phyloP scores from a whole-genome alignment of 2,329 filamentous ascomycete species.

The Talaromyces sp. region DNA sequence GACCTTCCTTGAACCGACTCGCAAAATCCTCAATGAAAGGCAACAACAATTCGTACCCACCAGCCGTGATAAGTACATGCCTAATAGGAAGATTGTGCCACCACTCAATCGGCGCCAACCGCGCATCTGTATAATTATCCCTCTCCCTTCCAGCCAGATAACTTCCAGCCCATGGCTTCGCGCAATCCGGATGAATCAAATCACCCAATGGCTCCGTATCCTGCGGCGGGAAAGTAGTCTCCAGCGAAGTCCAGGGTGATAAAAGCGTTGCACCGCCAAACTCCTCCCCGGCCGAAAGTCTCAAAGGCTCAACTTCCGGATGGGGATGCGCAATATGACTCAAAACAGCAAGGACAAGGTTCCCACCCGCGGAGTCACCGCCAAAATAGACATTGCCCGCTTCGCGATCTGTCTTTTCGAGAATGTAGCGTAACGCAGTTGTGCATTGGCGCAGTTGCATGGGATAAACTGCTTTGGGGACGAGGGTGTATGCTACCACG shows the following conservation, averaged over 20 bases:
- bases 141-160: conserved; percentile 45
- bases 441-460: conserved; percentile 46
- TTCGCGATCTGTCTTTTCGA: conserved; percentile 33
- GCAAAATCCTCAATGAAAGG: conserved; percentile 56
- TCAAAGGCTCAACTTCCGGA: conserved; percentile 48
- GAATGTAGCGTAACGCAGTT: conserved; percentile 41
- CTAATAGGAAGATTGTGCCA: conserved; percentile 52
- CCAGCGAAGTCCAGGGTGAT: conserved; percentile 59
- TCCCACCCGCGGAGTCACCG: conserved; percentile 48
- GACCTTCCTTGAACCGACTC: conserved; percentile 1
- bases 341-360: conserved; percentile 41
- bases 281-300: conserved; percentile 35
- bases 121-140: conserved; percentile 57
- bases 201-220: conserved; percentile 54
- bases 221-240: conserved; percentile 43
- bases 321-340: conserved; percentile 55
- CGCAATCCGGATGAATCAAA: conserved; percentile 43
- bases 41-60: conserved; percentile 56
- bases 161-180: conserved; percentile 48
- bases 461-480: conserved; percentile 46
- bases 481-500: conserved; percentile 60
- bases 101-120: conserved; percentile 52
- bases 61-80: conserved; percentile 54
- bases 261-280: conserved; percentile 56
- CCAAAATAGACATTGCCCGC: conserved; percentile 40